Base-by-base conservation (phyloP, 768 basidiomycete species). In the Podaxis sp. region DNA sequence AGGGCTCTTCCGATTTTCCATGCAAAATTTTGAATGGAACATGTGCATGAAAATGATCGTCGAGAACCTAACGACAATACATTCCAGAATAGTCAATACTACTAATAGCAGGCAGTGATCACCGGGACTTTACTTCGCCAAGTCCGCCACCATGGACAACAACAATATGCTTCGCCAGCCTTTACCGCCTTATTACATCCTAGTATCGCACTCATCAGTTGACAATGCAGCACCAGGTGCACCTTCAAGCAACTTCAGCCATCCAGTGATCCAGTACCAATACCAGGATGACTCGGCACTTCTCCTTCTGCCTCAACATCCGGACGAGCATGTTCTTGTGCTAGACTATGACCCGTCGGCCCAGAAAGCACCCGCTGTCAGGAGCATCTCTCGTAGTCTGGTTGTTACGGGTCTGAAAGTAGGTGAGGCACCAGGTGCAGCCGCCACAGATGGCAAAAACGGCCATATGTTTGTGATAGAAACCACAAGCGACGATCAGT, bases 191-290 rank as follows among this genome's bases (percentile, higher is more conserved):
- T 84, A 79, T 72, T 93, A 90, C 66, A 71, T 93, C 40, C 81
- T 93, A 57, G 75, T 88, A 57, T 84, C 88, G 1, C 85, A 86
- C 63, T 80, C 82, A 16, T 75, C 79, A 10, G 69, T 80, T 23
- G 73, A 76, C 32, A 68, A 70, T 53, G 54, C 78, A 21, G 69
- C 66, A 28, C 64, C 73, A 35, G 72, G 70, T 0, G 67, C 78
- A 2, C 73, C 75, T 10, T 78, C 76, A 32, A 75, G 75, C 28
- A 74, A 79, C n/a, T 76, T 90, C 53, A 73, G 80, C 10, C 91
- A 93, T 67, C 89, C 90, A 4, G 74, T 77, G 46, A 86, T 94
- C 16, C 88, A 93, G 65, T 93, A 93, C 69, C 88, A 90, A 66
- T 93, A 90, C 68, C 81, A 84, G 18, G 90, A 94, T 66, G 92